Evolutionary conservation across 2,329 filamentous ascomycete species (phyloP), one percentile per base, ranked within the genome.

Genomic region (Conoideocrella luteorostrata): DNA sequence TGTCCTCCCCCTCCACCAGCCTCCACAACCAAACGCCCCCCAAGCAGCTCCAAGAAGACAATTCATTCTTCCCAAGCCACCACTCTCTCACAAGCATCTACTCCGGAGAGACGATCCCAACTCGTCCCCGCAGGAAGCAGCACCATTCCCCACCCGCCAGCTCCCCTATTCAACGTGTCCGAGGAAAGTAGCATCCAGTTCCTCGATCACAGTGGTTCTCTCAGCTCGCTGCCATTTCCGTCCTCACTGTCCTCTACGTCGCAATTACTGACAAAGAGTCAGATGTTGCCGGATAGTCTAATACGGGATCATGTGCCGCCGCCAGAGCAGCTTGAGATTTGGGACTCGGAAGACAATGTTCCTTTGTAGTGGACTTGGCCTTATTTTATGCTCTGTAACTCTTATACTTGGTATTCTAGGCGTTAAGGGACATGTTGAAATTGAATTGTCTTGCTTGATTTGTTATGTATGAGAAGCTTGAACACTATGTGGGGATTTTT

Each of bases 281-380:
- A 78, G 57, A 68, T 75, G 61, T 57, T 80, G 45, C 69, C 75
- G 3, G 68, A 72, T 34, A 71, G 68, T 46, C 57, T 72, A 44
- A 18, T 71, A 7, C 50, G 56, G 23, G 69, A 70, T 24, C 61
- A 62, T 22, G 53, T 46, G 13, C 50, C 55, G 29, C 52, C 49
- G 20, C 49, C 56, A 30, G 50, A 52, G 20, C 59, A 59, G 5
- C 56, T 55, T 12, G 60, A 60, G 45, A 62, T 67, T 24, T 66
- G 57, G 58, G 66, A 67, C 47, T 68, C 62, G 30, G 63, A 68
- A 7, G 59, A 62, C 5, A 56, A 49, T 13, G 49, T 49, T 39
- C 34, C 45, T 35, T 40, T 57, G 28, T 56, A 50, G 47, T n/a
- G n/a, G n/a, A n/a, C n/a, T n/a, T n/a, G n/a, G n/a, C n/a, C n/a